phyloP scores from a whole-genome alignment of 192 early-diverging fungal genomes.

The Mortierella claussenii region DNA sequence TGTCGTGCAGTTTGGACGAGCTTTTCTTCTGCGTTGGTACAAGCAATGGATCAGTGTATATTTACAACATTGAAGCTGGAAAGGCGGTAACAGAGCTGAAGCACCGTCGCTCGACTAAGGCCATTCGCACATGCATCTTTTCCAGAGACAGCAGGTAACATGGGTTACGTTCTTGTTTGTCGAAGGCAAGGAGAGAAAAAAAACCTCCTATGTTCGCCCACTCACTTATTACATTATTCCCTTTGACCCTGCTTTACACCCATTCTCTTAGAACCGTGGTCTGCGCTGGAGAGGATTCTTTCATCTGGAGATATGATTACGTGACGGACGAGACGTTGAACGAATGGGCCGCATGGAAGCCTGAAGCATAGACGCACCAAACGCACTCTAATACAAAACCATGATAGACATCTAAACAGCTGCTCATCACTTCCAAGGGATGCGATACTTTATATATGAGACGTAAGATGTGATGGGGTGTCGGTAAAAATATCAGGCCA shows the following conservation, averaged over 20 bases:
- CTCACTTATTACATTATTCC: neutral
- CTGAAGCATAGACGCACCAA: constrained; percentile 30
- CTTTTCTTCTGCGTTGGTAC: constrained; percentile 80
- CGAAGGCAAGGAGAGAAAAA: neutral
- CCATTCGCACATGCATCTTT: constrained; percentile 84
- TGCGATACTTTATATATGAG: no score
- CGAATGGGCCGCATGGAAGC: constrained; percentile 73
- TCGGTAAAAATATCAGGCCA: no score
- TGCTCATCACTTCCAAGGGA: no score
- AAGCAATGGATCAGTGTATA: constrained; percentile 72
- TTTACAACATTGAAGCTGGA: constrained; percentile 79
- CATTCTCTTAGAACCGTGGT: constrained; percentile 79
- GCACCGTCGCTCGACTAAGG: constrained; percentile 82
- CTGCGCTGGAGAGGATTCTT: constrained; percentile 79
- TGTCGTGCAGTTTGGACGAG: constrained; percentile 70
- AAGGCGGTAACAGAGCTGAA: constrained; percentile 68
- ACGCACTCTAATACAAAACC: no score
- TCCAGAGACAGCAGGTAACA: constrained; percentile 76
- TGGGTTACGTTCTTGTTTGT: neutral
- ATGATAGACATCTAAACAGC: no score
- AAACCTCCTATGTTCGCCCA: neutral
- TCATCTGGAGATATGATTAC: constrained; percentile 88
- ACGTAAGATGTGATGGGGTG: no score
- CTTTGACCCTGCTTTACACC: no score
- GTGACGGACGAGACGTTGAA: constrained; percentile 76